Base-by-base conservation (phyloP, 768 basidiomycete genomes). In the Clavaria fumosa region DNA sequence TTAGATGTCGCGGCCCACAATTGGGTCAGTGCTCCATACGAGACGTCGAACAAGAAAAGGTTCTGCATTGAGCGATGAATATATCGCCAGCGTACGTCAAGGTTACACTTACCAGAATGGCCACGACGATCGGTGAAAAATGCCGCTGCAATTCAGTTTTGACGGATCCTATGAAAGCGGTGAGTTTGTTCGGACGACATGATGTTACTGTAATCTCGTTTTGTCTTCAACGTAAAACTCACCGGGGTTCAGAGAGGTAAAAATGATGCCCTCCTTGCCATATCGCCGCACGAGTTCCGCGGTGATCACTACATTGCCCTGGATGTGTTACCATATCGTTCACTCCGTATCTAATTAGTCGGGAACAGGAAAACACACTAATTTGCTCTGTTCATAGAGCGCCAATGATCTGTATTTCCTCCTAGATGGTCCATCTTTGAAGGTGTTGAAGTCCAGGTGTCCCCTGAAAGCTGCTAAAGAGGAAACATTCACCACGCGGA, bases 1-100 rank as follows among this genome's bases (percentile, higher is more conserved):
- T 56, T 48, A 0, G 57, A 49, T 1, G 70, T 72, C 3, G 64
- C 71, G 7, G 66, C 71, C 41, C 59, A 72, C 0, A 72, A 47
- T 37, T 62, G 67, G 1, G 68, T 71, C 12, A 71, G 46, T 0
- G 66, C 66, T 11, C 71, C 70, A 17, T 55, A 53, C 1, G 54
- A 38, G 0, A 55, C 50, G 11, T 60, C 55, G 26, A 54, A 54
- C 1, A 61, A 23, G 2, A 53, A 22, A 10, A 39, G 33, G 17
- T 39, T 42, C 58, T 58, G 40, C 20, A 32, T 19, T 31, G 12
- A 23, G 18, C 24, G 18, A 19, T 23, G 34, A 18, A 28, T 21
- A n/a, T 18, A 34, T 18, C 24, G 23, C 33, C 15, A 5, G 28
- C 12, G n/a, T 17, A 42, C 20, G 23, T n/a, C n/a, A n/a, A n/a